Conservation (phyloP, 1,284 basidiomycete species). For the Cerioporus squamosus region DNA sequence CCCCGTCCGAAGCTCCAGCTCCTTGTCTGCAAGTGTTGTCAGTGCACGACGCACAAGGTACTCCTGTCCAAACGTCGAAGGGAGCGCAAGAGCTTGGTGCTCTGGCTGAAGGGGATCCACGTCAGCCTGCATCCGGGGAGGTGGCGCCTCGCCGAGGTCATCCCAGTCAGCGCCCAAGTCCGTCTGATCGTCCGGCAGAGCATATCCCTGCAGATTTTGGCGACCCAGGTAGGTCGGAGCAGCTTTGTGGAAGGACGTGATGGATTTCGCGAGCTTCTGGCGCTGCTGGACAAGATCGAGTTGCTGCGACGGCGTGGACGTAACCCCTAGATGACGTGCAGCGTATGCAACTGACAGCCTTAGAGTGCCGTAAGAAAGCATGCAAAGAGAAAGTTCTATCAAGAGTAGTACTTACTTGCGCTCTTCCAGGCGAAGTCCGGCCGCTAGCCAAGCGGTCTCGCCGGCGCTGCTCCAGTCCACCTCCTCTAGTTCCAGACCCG, state of each 20-base stretch:
- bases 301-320: too few relatives aligned
- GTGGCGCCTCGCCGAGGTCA: background rate
- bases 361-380: background rate
- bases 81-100: background rate
- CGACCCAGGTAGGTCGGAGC: background rate
- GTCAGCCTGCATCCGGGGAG: background rate
- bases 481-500: background rate
- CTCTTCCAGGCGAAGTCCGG: too few relatives aligned
- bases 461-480: background rate
- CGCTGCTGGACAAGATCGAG: background rate
- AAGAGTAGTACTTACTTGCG: too few relatives aligned
- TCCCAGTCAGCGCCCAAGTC: background rate
- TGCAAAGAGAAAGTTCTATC: background rate
- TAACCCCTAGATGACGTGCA: background rate
- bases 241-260: background rate
- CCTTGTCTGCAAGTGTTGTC: background rate
- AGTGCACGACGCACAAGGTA: background rate
- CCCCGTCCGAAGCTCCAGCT: background rate
- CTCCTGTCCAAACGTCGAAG: background rate
- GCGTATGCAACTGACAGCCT: background rate
- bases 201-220: background rate
- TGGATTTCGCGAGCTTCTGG: background rate
- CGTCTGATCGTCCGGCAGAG: background rate
- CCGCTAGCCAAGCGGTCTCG: background rate
- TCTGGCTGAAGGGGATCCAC: background rate